Evolutionary conservation across 202 grass and related monocot genomes (phyloP), one percentile per base, ranked within the genome.

Genomic region (Carex arenaria): DNA sequence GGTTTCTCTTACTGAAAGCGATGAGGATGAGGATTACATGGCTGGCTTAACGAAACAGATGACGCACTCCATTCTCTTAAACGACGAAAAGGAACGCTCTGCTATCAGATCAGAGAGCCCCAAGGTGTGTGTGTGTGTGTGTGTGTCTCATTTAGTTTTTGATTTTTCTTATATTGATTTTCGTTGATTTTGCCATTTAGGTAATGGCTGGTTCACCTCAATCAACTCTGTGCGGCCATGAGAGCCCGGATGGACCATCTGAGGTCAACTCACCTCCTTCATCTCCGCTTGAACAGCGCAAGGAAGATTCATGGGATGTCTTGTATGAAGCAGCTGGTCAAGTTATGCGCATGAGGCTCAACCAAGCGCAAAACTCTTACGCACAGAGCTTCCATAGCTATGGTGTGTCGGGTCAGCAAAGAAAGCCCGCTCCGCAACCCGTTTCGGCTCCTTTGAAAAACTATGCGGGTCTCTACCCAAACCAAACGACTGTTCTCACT

Each of bases 241-340:
- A 91, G 45, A 98, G 84, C 83, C 92, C 92, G 0, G 82, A 80
- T 47, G 87, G 13, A 4, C 64, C 64, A 17, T 93, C 90, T 13
- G 90, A 90, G 32, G 88, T 90, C 18, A 96, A 86, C 89, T 93
- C 93, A 32, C 85, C 91, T 15, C 91, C 89, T 54, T 90, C 91
- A 0, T 93, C 90, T 51, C 93, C 93, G 40, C 84, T 93, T n/a
- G 89, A 93, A 64, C 67, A 92, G 87, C 15, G 10, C 22, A 83
- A 89, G 10, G 83, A 86, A 3, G 87, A 94, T 74, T 84, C 89
- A 0, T 88, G 83, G 87, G 92, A 89, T 71, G 15, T 93, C 0
- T 84, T 97, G 7, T 86, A 70, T 47, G 89, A 94, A 81, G 92
- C 90, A 1, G 90, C 89, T 1, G 89, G 79, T 0, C 83, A 97